phyloP scores from a whole-genome alignment of 2,329 filamentous ascomycete genomes.

The Colletotrichum filicis region DNA sequence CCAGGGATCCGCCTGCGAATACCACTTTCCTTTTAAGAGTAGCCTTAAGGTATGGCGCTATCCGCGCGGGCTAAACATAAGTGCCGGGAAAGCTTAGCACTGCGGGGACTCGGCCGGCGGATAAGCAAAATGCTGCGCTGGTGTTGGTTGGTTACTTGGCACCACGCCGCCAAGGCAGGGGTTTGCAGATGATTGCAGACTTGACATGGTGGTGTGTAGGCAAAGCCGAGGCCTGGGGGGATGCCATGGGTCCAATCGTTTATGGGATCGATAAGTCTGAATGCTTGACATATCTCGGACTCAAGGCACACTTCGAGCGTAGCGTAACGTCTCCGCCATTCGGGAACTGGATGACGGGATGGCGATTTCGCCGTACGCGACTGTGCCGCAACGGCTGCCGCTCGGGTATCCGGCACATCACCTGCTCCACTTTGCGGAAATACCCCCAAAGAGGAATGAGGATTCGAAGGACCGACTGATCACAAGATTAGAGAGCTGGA shows the following conservation, averaged over 20 bases:
- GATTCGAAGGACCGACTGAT: neutral
- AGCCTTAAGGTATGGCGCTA: slow-evolving; percentile 2
- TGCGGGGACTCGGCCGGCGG: neutral
- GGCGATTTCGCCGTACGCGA: neutral
- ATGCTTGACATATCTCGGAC: neutral
- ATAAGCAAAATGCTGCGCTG: neutral
- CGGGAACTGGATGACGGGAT: neutral
- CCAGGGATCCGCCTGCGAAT: slow-evolving; percentile 1
- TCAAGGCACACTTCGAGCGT: neutral
- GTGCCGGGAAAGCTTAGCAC: slow-evolving; percentile 1
- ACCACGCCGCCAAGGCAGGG: slow-evolving; percentile 4
- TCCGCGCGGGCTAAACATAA: slow-evolving; percentile 5
- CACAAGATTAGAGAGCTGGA: neutral
- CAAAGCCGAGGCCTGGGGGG: neutral
- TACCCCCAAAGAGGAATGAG: neutral
- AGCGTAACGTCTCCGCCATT: neutral
- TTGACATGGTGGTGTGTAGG: neutral
- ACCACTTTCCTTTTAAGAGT: slow-evolving; percentile 28
- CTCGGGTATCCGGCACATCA: slow-evolving; percentile 2
- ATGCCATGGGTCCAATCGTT: too few relatives aligned
- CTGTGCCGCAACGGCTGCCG: neutral
- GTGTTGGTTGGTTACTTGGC: slow-evolving; percentile 2
- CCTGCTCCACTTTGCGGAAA: neutral
- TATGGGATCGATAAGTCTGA: neutral
- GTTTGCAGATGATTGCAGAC: slow-evolving; percentile 2